A percentile compares a stretch with the other conserved stretches of the same genome.
These are phyloP conservation scores for Cylindrotheca fusiformis DNA, from an alignment of 108 stramenopile species.

Conservation along the genomic window DNA sequence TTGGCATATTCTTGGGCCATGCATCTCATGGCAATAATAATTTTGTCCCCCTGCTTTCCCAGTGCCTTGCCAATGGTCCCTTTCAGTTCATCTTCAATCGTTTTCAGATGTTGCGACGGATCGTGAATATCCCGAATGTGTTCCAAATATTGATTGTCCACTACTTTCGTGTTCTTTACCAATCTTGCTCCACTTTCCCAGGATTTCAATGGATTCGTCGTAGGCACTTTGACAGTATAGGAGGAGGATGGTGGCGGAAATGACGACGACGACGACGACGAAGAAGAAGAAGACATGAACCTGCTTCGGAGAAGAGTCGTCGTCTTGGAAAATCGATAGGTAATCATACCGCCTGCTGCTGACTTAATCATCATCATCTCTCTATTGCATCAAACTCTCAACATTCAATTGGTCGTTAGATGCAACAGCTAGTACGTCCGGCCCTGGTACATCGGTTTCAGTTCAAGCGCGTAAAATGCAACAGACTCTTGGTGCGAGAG, in stretches of 20 bases:
- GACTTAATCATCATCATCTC: too few relatives aligned
- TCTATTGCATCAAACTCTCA: too few relatives aligned
- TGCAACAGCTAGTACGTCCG: too few relatives aligned
- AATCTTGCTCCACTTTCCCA: conserved; percentile 70
- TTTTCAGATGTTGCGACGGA: conserved; percentile 72
- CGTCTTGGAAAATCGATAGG: too few relatives aligned
- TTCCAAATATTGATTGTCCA: conserved; percentile 63
- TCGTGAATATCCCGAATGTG: conserved; percentile 63
- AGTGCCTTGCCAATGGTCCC: conserved; percentile 78
- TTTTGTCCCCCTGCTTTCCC: conserved; percentile 72
- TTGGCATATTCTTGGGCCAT: conserved; percentile 43
- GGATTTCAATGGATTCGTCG: conserved; percentile 11
- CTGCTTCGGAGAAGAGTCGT: too few relatives aligned
- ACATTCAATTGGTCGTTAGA: too few relatives aligned
- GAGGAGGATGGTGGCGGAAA: not conserved
- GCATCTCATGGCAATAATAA: conserved; percentile 39
- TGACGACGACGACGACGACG: conserved; percentile 6
- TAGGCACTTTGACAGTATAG: not conserved
- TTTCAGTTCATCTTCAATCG: conserved; percentile 80
- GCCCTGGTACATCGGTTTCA: too few relatives aligned
- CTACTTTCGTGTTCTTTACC: conserved; percentile 60
- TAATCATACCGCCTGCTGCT: too few relatives aligned
- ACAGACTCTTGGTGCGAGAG: too few relatives aligned
- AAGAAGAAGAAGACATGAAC: too few relatives aligned
- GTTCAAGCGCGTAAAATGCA: too few relatives aligned